Evolutionary conservation across 2,329 filamentous ascomycete genomes (phyloP).

Genomic region (Colletotrichum tanaceti): DNA sequence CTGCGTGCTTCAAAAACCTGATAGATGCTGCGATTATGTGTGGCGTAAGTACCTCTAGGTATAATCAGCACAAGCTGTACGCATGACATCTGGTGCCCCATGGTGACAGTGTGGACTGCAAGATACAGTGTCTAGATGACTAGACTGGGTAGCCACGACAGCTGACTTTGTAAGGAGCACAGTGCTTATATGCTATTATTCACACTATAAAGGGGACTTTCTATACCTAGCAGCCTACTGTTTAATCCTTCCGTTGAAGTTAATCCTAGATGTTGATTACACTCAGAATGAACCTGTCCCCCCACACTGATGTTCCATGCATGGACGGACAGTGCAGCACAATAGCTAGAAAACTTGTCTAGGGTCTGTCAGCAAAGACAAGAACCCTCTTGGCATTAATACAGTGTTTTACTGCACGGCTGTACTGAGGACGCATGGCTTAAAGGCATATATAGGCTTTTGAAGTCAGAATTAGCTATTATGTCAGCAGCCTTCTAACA

Average conservation of each 20-base stretch:
- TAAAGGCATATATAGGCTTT: background rate
- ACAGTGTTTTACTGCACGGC: background rate
- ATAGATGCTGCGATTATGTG: background rate
- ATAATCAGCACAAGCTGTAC: background rate
- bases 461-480: background rate
- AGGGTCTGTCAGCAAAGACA: background rate
- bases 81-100: background rate
- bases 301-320: background rate
- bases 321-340: background rate
- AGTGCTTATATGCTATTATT: background rate
- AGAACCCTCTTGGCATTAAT: background rate
- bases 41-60: background rate
- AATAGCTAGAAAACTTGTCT: background rate
- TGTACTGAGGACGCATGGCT: background rate
- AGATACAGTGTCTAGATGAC: background rate
- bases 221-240: background rate
- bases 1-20: background rate
- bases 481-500: background rate
- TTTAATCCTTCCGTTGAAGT: background rate
- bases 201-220: background rate
- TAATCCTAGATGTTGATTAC: background rate
- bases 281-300: background rate
- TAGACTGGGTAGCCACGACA: background rate
- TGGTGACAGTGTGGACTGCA: background rate
- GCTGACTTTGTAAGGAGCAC: background rate